Evolutionary conservation across 768 basidiomycete species (phyloP).

Genomic region (Ramaria sp.): DNA sequence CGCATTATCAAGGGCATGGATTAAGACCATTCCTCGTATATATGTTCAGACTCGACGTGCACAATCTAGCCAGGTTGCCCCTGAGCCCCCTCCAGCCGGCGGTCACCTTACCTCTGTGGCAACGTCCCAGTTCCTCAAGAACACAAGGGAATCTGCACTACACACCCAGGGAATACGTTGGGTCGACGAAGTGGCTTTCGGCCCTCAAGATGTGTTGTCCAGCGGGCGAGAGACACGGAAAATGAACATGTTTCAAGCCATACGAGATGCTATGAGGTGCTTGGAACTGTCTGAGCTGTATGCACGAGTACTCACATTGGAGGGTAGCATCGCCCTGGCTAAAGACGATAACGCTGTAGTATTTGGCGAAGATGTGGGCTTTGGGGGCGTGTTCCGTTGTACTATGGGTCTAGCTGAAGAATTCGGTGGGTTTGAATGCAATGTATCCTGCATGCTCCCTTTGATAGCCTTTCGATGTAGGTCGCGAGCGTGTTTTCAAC

Average conservation of each 20-base stretch:
- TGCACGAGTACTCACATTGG: not conserved
- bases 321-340: slow-evolving; percentile 57
- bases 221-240: slow-evolving; percentile 83
- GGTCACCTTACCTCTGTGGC: slow-evolving; percentile 69
- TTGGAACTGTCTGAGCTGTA: not conserved
- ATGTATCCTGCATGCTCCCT: not conserved
- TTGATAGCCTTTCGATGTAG: slow-evolving; percentile 24
- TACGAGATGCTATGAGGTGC: slow-evolving; percentile 82
- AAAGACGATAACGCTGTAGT: slow-evolving; percentile 85
- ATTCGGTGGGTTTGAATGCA: slow-evolving; percentile 48
- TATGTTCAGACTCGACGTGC: not conserved
- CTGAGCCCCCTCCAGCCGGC: slow-evolving; percentile 60
- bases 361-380: slow-evolving; percentile 87
- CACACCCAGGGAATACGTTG: slow-evolving; percentile 66
- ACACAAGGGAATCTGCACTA: slow-evolving; percentile 58
- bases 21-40: not conserved
- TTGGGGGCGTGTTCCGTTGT: slow-evolving; percentile 91
- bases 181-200: slow-evolving; percentile 46
- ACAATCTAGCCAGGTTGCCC: not conserved
- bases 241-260: slow-evolving; percentile 92
- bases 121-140: slow-evolving; percentile 51
- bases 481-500: slow-evolving; percentile 89
- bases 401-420: slow-evolving; percentile 92
- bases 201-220: slow-evolving; percentile 34
- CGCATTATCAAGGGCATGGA: not conserved